Conservation (phyloP, 2,329 filamentous ascomycete genomes). For the Lachnellula hyalina region DNA sequence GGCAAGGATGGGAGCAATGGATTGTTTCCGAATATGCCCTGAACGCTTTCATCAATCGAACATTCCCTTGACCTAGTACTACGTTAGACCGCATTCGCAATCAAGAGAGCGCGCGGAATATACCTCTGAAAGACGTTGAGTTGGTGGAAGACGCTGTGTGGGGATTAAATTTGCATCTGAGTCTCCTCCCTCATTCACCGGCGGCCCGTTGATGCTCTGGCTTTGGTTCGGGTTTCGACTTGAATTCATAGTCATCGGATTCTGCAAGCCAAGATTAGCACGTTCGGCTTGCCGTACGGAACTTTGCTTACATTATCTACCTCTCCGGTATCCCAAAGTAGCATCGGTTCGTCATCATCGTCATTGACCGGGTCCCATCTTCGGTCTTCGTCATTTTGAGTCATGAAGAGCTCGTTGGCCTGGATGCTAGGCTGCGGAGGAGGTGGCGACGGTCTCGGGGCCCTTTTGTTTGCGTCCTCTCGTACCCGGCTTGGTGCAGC, state of each 20-base stretch:
- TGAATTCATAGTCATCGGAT: conserved; percentile 23
- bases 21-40: not conserved
- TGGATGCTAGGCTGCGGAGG: conserved; percentile 53
- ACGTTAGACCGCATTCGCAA: conserved; percentile 15
- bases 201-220: conserved; percentile 10
- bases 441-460: conserved; percentile 45
- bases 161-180: conserved; percentile 6
- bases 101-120: conserved; percentile 27
- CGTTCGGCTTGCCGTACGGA: not conserved
- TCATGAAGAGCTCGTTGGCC: conserved; percentile 67
- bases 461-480: conserved; percentile 25
- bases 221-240: conserved; percentile 13
- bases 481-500: conserved; percentile 17
- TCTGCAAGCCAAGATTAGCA: conserved; percentile 5
- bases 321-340: conserved; percentile 68
- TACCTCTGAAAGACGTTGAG: conserved; percentile 68
- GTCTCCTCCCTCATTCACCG: not conserved
- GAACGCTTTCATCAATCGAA: conserved; percentile 30
- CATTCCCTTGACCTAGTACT: conserved; percentile 26
- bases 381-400: conserved; percentile 54
- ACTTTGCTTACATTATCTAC: conserved; percentile 48
- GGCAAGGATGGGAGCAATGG: too few relatives aligned
- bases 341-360: conserved; percentile 58
- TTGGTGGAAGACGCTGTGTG: conserved; percentile 56
- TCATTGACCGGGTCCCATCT: conserved; percentile 68